Percentiles rank a stretch among this genome's conserved stretches.
phyloP scores from a whole-genome alignment of 2,329 filamentous ascomycete genomes.

The Penicillium brasilianum region DNA sequence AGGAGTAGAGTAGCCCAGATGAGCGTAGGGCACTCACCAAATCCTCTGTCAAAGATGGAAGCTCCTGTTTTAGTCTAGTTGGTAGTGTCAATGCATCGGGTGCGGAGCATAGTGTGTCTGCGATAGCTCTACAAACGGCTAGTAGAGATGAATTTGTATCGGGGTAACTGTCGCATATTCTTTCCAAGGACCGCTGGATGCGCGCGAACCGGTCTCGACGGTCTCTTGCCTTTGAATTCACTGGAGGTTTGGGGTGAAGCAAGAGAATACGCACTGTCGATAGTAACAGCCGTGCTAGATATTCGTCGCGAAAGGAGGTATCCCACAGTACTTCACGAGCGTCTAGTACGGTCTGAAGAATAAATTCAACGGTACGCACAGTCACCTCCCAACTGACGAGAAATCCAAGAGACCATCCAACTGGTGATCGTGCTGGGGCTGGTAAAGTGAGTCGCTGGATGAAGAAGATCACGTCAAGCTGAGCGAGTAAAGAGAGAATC shows the following conservation, averaged over 20 bases:
- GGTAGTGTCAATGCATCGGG: not conserved
- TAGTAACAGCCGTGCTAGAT: not conserved
- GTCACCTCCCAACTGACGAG: not conserved
- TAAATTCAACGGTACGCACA: not conserved
- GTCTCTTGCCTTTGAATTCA: not conserved
- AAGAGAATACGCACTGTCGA: not conserved
- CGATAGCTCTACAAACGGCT: not conserved
- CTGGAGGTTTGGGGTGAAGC: not conserved
- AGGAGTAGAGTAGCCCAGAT: not conserved
- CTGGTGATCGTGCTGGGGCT: not conserved
- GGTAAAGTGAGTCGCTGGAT: not conserved
- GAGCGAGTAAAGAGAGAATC: not conserved
- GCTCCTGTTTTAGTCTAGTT: not conserved
- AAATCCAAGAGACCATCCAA: not conserved
- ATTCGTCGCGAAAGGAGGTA: not conserved
- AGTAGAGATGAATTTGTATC: not conserved
- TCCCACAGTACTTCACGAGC: not conserved
- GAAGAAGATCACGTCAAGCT: not conserved
- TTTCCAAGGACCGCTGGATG: not conserved
- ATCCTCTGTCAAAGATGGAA: not conserved
- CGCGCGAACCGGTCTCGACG: not conserved
- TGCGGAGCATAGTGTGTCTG: not conserved
- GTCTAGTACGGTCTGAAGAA: not conserved
- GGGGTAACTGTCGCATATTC: not conserved
- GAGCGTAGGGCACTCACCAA: not conserved